Base-by-base conservation (phyloP, 1,284 basidiomycete genomes). In the Quambalaria eucalypti region DNA sequence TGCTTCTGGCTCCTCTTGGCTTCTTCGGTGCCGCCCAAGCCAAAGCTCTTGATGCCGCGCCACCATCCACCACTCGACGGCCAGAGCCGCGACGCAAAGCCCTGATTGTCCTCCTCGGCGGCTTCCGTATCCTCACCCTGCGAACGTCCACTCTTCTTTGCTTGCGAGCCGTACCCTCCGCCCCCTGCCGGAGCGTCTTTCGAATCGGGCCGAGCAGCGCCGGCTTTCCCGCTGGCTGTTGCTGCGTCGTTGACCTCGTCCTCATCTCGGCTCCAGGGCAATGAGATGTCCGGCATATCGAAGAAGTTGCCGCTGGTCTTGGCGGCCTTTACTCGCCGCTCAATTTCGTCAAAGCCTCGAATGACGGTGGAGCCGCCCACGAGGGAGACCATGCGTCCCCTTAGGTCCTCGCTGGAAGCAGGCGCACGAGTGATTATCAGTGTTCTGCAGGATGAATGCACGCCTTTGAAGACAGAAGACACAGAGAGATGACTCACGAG, bases 301-400 rank as follows among this genome's bases (percentile, higher is more conserved):
- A 57, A 52, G 21, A 65, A 54, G 14, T 54, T 29, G 21, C 31
- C 49, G n/a, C 54, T 48, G 52, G 54, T 57, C 0, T 56, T 60
- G 28, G 57, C 60, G 21, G 60, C 14, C 31, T 63, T 54, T 4
- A 64, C 63, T 4, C 64, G 59, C 28, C 56, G 42, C 28, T 67
- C 60, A 0, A 69, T 66, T 16, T 69, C 53, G 16, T 63, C 64
- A 47, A 65, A 72, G 30, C 73, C 73, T n/a, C 66, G 55, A 0
- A 71, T 57, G 29, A 73, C 66, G 14, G 61, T 54, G 12, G 66
- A 61, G 1, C 72, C 73, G 29, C 71, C 65, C 16, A 71, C 47
- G 25, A 71, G 57, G 4, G 71, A 64, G 21, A 72, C 19, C 12
- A 73, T 54, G 38, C 63, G 57, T 7, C 67, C 68, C 5, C 58